Conservation (phyloP, 2,329 filamentous ascomycete genomes). For the Paradendryphiella salina region DNA sequence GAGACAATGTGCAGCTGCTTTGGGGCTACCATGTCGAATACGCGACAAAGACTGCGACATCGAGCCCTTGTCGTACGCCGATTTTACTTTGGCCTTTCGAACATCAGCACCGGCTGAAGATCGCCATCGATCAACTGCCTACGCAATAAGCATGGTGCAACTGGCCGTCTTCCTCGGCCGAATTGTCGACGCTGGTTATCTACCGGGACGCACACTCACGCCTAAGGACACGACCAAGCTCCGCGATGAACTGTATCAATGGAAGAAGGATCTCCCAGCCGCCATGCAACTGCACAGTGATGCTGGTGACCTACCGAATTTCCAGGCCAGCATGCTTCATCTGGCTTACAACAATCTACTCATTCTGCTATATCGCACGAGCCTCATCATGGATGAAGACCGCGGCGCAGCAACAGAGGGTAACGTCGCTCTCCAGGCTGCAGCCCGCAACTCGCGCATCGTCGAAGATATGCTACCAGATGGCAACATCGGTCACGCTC, state of each 20-base stretch:
- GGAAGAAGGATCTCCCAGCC: conserved; percentile 48
- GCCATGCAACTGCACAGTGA: conserved; percentile 42
- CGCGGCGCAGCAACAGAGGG: conserved; percentile 44
- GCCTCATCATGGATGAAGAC: conserved; percentile 46
- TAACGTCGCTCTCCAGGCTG: conserved; percentile 51
- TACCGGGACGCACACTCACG: conserved; percentile 28
- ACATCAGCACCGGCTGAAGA: conserved; percentile 32
- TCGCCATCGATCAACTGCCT: conserved; percentile 40
- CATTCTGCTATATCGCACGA: conserved; percentile 52
- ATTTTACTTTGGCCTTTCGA: conserved; percentile 45
- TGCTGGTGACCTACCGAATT: conserved; percentile 39
- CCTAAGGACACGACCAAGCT: conserved; percentile 24
- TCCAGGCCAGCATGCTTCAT: conserved; percentile 48
- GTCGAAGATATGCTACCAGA: conserved; percentile 54
- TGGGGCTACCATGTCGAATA: conserved; percentile 54
- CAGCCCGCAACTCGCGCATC: conserved; percentile 52
- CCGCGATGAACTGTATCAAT: conserved; percentile 44
- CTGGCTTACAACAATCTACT: conserved; percentile 55
- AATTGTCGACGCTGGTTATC: conserved; percentile 47
- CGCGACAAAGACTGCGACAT: conserved; percentile 57
- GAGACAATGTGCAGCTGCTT: conserved; percentile 52
- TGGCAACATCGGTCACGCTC: conserved; percentile 50
- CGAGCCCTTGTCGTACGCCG: conserved; percentile 43
- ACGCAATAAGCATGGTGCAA: conserved; percentile 46
- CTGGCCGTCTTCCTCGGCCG: conserved; percentile 46